A percentile compares a stretch with the other conserved stretches of the same genome.
Conservation (phyloP, 129 eudicot genomes). For the Ambrosia artemisiifolia region DNA sequence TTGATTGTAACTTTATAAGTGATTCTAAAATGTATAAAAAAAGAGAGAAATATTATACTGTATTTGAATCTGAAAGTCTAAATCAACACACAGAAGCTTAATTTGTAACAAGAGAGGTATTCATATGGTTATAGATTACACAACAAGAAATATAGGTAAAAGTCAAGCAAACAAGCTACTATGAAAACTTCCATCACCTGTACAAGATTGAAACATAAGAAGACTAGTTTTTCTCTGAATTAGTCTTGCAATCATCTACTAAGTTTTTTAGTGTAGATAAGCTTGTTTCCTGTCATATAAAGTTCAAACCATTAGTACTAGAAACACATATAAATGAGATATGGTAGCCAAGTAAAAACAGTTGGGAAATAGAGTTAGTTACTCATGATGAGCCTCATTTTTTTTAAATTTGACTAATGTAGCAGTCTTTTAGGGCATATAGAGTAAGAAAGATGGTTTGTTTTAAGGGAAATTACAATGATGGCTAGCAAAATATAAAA, state of each 20-base stretch:
- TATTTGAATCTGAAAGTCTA: too few species aligned
- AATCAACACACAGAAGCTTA: too few species aligned
- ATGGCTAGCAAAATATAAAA: background rate
- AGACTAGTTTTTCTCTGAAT: conserved; percentile 38
- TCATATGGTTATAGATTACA: too few species aligned
- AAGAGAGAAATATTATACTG: too few species aligned
- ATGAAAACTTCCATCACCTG: conserved; percentile 2
- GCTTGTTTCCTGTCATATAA: conserved; percentile 52
- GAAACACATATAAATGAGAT: background rate
- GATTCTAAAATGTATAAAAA: too few species aligned
- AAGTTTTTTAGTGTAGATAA: conserved; percentile 51
- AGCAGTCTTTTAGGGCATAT: background rate
- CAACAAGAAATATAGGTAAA: too few species aligned
- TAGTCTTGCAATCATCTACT: conserved; percentile 57
- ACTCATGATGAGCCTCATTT: background rate
- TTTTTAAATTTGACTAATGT: background rate
- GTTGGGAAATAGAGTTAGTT: background rate
- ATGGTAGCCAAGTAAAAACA: background rate
- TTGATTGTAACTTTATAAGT: too few species aligned
- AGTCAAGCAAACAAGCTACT: background rate
- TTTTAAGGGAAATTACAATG: too few species aligned
- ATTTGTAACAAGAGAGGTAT: too few species aligned
- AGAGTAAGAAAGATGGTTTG: background rate
- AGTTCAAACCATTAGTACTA: background rate
- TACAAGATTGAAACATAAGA: conserved; percentile 11